phyloP scores from a whole-genome alignment of 331 rosid species.

The Phaseolus coccineus region DNA sequence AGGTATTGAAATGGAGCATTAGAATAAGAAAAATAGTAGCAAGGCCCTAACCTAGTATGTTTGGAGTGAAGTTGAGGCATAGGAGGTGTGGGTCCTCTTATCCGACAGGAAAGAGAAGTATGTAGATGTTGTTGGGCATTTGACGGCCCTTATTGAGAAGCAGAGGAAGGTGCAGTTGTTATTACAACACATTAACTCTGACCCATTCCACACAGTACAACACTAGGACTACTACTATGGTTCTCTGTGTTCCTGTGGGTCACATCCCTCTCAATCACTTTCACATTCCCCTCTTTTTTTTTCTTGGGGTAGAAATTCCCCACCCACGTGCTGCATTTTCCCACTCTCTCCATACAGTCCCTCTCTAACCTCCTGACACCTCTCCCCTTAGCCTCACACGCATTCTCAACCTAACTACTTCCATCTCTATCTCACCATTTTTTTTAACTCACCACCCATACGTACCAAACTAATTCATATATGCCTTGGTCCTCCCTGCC shows the following conservation, averaged over 20 bases:
- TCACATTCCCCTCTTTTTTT: neutral
- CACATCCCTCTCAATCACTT: constrained; percentile 28
- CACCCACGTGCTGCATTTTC: neutral
- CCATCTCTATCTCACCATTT: neutral
- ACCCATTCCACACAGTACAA: too few species aligned
- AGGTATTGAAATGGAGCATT: too few species aligned
- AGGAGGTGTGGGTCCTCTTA: constrained; percentile 20
- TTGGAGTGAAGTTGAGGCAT: neutral
- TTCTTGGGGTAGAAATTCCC: neutral
- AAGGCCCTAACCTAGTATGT: too few species aligned
- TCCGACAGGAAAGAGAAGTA: constrained; percentile 29
- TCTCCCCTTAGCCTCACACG: neutral
- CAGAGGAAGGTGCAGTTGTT: constrained; percentile 33
- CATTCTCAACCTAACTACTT: neutral
- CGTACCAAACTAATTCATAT: neutral
- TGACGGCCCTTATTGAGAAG: constrained; percentile 48
- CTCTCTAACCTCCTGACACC: neutral
- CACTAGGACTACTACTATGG: too few species aligned
- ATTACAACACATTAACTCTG: neutral
- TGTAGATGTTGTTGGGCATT: neutral
- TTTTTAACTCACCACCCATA: constrained; percentile 8
- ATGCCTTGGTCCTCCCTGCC: neutral
- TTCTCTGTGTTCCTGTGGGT: neutral
- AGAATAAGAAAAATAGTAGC: too few species aligned
- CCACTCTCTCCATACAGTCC: neutral